These are phyloP conservation scores for Mucor velutinosus DNA, from an alignment of 371 early-diverging fungal genomes.

Conservation along the genomic window DNA sequence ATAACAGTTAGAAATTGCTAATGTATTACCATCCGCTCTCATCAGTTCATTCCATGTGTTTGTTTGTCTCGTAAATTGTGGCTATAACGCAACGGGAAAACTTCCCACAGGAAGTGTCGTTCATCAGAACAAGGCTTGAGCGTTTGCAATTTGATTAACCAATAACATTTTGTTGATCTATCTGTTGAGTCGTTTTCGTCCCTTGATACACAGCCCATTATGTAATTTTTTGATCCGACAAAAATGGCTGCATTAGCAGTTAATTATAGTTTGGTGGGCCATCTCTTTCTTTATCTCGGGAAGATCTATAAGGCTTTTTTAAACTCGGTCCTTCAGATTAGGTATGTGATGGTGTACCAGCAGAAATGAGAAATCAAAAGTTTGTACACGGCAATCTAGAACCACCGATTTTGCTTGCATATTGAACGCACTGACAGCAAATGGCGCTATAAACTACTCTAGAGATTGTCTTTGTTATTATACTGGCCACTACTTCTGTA, in stretches of 20 bases:
- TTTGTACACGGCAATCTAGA: neutral
- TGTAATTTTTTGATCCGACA: neutral
- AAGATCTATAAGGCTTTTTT: neutral
- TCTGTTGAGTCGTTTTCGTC: neutral
- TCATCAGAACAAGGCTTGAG: neutral
- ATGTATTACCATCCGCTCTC: neutral
- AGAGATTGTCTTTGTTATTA: too few relatives aligned
- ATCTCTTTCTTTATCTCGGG: neutral
- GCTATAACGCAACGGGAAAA: neutral
- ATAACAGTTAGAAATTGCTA: neutral
- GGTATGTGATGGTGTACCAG: neutral
- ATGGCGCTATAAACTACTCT: too few relatives aligned
- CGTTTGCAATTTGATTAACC: neutral
- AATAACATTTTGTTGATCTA: neutral
- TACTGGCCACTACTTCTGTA: too few relatives aligned
- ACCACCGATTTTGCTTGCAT: neutral
- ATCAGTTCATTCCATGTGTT: neutral
- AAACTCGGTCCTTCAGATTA: neutral
- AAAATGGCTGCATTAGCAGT: neutral
- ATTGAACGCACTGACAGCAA: too few relatives aligned
- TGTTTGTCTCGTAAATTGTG: neutral
- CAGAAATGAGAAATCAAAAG: neutral
- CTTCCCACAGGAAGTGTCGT: neutral
- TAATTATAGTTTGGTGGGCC: neutral
- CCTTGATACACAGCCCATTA: neutral